Base-by-base conservation (phyloP, 805 yeast genomes). In the Candida hungchunana region DNA sequence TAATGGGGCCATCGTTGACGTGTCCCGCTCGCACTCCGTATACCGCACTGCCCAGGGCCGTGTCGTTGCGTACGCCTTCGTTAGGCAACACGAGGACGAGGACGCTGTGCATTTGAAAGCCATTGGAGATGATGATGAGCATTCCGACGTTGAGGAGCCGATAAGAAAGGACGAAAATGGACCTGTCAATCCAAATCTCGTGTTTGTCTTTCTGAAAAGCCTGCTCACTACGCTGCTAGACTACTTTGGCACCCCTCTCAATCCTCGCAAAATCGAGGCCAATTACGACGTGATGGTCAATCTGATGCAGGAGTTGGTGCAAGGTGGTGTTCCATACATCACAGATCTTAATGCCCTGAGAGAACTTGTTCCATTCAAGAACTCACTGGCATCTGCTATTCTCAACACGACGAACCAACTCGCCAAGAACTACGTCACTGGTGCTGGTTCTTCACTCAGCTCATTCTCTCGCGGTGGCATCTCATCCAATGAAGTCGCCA, bases 231-330 rank as follows among this genome's bases (percentile, higher is more conserved):
- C 69, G 0, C 63, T 84, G 45, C 62, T 67, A 31, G 78, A 74
- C 37, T 84, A 78, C 56, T 80, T 85, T 43, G 71, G 69, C 13
- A 47, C 56, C 3, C 79, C 79, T 2, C 53, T 88, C 20, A 68
- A 76, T 3, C 58, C 75, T 2, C 53, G 71, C 18, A 82, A 79
- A 46, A 60, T 93, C 9, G 79, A 73, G 36, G 73, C 81, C 29
- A 82, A 87, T 51, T 71, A 70, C 45, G 94, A 87, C 51, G 75
- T 83, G 2, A 59, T 88, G 29, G 71, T 82, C 21, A 64, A 87
- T 48, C 59, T 90, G 24, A 61, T 89, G 42, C 82, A 78, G 50
- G 93, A 84, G 52, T 75, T 85, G 77, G 53, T 88, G 11, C 95
- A 86, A 47, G 79, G 76, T 26, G 89, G 90, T 4, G 67, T 71